A percentile compares a stretch with the other conserved stretches of the same genome.
Evolutionary conservation across 106 monocot species (phyloP).

Genomic region (Cymbidium sinense): DNA sequence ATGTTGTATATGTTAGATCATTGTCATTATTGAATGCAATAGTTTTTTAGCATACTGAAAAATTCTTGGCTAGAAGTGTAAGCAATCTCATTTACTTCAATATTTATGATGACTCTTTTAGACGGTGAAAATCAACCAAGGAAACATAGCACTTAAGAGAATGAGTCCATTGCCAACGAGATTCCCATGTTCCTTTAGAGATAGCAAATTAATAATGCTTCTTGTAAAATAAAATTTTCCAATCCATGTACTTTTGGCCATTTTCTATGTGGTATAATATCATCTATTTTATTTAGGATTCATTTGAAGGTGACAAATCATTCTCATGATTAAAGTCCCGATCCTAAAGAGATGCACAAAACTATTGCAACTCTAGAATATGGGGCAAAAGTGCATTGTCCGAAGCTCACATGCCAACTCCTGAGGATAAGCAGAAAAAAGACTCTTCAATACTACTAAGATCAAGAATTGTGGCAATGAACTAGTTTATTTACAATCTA

Average conservation of each 20-base stretch:
- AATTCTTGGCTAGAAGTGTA: background rate
- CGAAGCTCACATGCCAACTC: constrained; percentile 75
- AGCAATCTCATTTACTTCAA: background rate
- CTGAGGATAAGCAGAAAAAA: constrained; percentile 37
- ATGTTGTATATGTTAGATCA: too few species aligned
- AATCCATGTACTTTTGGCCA: background rate
- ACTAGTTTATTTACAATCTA: too few species aligned
- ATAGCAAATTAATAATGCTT: constrained; percentile 98
- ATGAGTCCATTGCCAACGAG: constrained; percentile 97
- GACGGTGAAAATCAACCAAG: constrained; percentile 98
- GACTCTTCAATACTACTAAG: constrained; percentile 44
- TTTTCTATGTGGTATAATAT: background rate
- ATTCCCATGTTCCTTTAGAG: constrained; percentile 97
- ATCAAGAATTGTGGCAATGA: constrained; percentile 79
- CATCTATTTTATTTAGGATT: constrained; percentile 47
- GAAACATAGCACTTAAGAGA: constrained; percentile 85
- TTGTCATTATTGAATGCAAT: too few species aligned
- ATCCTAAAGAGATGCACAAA: constrained; percentile 87
- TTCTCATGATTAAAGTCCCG: constrained; percentile 97
- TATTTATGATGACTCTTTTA: constrained; percentile 19
- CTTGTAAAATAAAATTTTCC: constrained; percentile 33
- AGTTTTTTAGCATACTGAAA: too few species aligned
- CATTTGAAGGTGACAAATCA: constrained; percentile 95
- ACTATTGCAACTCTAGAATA: constrained; percentile 93
- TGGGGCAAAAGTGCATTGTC: constrained; percentile 91